Conservation (phyloP, 352 stramenopile genomes). For the Phytophthora agathidicida region DNA sequence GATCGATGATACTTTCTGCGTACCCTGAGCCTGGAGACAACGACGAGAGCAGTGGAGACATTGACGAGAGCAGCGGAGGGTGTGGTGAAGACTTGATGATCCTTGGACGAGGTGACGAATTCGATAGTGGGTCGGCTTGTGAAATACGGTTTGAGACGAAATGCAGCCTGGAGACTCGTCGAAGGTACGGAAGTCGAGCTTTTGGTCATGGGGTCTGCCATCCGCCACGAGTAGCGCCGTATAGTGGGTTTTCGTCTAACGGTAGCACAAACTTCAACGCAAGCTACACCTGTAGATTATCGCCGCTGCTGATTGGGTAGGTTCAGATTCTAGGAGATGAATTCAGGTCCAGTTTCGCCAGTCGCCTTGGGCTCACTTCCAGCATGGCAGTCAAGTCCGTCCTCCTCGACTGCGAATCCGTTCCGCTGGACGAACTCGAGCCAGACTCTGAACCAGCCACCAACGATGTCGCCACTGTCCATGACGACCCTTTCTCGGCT, state of each 20-base stretch:
- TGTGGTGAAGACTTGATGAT: neutral
- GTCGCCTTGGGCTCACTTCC: neutral
- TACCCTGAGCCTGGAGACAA: too few species aligned
- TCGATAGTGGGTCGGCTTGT: slow-evolving; percentile 10
- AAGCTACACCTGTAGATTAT: too few species aligned
- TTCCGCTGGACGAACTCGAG: neutral
- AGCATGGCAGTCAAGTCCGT: neutral
- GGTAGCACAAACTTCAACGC: too few species aligned
- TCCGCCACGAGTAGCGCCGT: neutral
- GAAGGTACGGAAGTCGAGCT: too few species aligned
- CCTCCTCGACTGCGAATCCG: neutral
- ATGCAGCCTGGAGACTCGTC: too few species aligned
- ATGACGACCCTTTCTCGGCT: neutral
- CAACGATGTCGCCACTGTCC: neutral
- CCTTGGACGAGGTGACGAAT: slow-evolving; percentile 7
- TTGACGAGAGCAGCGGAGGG: neutral
- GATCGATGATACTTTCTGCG: neutral
- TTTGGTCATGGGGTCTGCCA: too few species aligned
- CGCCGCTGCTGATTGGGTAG: too few species aligned
- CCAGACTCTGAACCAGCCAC: neutral
- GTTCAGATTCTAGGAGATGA: too few species aligned
- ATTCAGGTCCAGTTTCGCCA: too few species aligned
- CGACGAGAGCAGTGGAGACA: slow-evolving; percentile 2
- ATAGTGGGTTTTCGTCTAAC: neutral
- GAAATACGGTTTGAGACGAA: slow-evolving; percentile 1